phyloP scores from a whole-genome alignment of 306 rosid genomes.

The Malus orientalis region DNA sequence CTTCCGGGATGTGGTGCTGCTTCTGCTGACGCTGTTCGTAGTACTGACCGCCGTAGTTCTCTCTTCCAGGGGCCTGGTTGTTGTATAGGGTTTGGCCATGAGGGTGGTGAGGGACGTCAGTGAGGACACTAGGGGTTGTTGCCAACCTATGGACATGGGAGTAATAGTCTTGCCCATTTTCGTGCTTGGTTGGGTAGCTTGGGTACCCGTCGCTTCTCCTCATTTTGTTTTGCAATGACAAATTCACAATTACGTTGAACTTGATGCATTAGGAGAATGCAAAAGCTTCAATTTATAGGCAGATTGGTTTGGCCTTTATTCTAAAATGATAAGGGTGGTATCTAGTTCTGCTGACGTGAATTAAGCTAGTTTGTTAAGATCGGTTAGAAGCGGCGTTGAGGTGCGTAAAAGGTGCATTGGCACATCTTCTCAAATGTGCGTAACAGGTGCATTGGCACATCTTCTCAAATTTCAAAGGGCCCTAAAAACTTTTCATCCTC shows the following conservation, averaged over 20 bases:
- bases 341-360: neutral
- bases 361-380: too few species aligned
- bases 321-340: conserved; percentile 18
- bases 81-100: conserved; percentile 7
- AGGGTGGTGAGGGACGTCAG: conserved; percentile 36
- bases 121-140: conserved; percentile 22
- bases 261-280: neutral
- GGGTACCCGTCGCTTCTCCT: conserved; percentile 6
- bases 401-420: too few species aligned
- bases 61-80: neutral
- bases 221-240: neutral
- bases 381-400: too few species aligned
- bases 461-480: too few species aligned
- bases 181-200: conserved; percentile 2
- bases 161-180: conserved; percentile 17
- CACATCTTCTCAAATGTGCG: too few species aligned
- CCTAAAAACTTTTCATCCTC: too few species aligned
- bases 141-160: conserved; percentile 16
- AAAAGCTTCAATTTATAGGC: conserved; percentile 14
- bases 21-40: neutral
- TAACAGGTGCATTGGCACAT: too few species aligned
- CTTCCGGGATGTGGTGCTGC: conserved; percentile 7
- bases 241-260: neutral
- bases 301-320: neutral
- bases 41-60: neutral